Conservation (phyloP, 108 stramenopile genomes). For the Skeletonema menzelii region DNA sequence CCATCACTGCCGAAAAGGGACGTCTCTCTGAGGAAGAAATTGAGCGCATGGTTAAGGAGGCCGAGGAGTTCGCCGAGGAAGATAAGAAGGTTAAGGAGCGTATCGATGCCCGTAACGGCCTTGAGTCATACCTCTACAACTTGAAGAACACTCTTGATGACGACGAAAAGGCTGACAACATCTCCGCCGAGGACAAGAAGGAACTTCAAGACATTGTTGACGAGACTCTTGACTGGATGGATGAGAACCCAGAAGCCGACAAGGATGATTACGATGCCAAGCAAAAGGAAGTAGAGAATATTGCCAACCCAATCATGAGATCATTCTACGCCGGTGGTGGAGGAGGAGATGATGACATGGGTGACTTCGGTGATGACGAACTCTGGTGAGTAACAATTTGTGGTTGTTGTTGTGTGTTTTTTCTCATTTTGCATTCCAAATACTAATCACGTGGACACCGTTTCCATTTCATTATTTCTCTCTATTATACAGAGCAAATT, state of each 20-base stretch:
- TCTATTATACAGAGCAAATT: too few species aligned
- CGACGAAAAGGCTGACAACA: constrained; percentile 59
- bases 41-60: constrained; percentile 95
- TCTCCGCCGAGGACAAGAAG: constrained; percentile 66
- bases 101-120: constrained; percentile 92
- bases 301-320: constrained; percentile 74
- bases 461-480: too few species aligned
- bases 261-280: constrained; percentile 65
- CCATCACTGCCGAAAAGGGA: constrained; percentile 95
- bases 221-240: constrained; percentile 76
- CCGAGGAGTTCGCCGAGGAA: constrained; percentile 92
- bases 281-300: constrained; percentile 73
- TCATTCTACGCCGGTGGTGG: constrained; percentile 19
- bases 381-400: constrained; percentile 46
- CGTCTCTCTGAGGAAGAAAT: constrained; percentile 95
- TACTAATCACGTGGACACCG: too few species aligned
- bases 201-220: constrained; percentile 60
- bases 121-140: constrained; percentile 97
- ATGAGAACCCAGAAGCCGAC: constrained; percentile 73
- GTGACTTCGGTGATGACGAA: constrained; percentile 58
- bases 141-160: constrained; percentile 88
- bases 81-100: constrained; percentile 88
- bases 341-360: constrained; percentile 57
- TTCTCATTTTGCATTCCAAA: too few species aligned
- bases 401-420: too few species aligned